Conservation (phyloP, 768 basidiomycete species). For the Kwoniella sp. region DNA sequence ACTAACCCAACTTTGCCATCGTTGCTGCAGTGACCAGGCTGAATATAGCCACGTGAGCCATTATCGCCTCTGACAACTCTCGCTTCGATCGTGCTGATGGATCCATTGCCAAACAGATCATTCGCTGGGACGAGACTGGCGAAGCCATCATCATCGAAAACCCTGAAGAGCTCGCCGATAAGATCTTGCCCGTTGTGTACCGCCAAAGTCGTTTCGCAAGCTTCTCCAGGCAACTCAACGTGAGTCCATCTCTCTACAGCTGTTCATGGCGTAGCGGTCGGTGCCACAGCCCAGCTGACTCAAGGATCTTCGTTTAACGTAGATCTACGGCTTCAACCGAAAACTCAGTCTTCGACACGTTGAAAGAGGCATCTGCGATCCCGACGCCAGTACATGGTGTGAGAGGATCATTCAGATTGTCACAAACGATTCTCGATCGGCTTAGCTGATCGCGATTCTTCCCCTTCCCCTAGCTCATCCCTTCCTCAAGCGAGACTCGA, state of each 20-base stretch:
- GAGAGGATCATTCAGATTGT: constrained; percentile 59
- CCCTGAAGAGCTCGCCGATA: constrained; percentile 88
- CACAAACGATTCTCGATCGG: too few relatives aligned
- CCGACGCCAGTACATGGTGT: constrained; percentile 97
- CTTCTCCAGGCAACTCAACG: constrained; percentile 96
- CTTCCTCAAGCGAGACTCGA: constrained; percentile 85
- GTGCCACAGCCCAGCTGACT: neutral
- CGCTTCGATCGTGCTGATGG: neutral
- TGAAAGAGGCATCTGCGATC: constrained; percentile 91
- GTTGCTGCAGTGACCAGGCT: constrained; percentile 68
- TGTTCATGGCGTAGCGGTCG: too few relatives aligned
- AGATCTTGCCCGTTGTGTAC: constrained; percentile 90
- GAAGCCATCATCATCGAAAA: constrained; percentile 94
- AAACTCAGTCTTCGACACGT: constrained; percentile 85
- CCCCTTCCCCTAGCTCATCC: constrained; percentile 65
- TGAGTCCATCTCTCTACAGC: too few relatives aligned
- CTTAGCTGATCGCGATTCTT: too few relatives aligned
- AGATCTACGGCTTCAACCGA: constrained; percentile 99
- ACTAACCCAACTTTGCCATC: too few relatives aligned
- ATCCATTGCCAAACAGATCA: constrained; percentile 62
- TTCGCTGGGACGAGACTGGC: constrained; percentile 90
- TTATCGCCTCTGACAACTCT: too few relatives aligned
- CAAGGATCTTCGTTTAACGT: constrained; percentile 12
- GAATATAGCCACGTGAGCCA: constrained; percentile 74
- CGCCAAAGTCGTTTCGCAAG: constrained; percentile 95